These are phyloP conservation scores for Tuber microsphaerosporum DNA, from an alignment of 495 filamentous ascomycete genomes.

Conservation along the genomic window DNA sequence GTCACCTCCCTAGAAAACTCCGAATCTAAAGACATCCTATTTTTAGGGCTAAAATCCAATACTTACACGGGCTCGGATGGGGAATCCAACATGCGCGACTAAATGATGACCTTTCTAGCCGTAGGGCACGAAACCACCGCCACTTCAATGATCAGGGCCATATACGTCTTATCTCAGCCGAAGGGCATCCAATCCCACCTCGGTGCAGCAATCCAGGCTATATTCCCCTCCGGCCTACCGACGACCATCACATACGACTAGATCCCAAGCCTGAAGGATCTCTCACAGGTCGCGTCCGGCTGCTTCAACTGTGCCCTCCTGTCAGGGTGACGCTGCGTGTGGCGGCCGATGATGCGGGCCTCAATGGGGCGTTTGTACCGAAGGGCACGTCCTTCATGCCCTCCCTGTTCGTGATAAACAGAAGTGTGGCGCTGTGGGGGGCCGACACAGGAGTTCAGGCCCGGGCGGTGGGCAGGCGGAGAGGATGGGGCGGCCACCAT, in stretches of 20 bases:
- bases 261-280: conserved; percentile 53
- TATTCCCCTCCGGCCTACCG: conserved; percentile 49
- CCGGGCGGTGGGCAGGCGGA: too few species aligned
- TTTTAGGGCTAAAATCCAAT: conserved; percentile 67
- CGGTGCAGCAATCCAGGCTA: too few species aligned
- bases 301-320: conserved; percentile 48
- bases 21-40: conserved; percentile 62
- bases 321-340: conserved; percentile 56
- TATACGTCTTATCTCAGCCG: conserved; percentile 50
- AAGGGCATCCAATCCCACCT: conserved; percentile 48
- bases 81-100: conserved; percentile 75
- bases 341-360: conserved; percentile 56
- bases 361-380: conserved; percentile 49
- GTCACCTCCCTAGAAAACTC: conserved; percentile 7
- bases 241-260: conserved; percentile 45
- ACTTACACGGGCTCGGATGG: conserved; percentile 49
- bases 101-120: conserved; percentile 88
- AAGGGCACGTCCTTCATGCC: conserved; percentile 46
- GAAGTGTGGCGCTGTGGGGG: conserved; percentile 31
- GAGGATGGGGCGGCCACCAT: too few species aligned
- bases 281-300: conserved; percentile 49
- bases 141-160: conserved; percentile 53
- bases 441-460: too few species aligned
- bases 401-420: conserved; percentile 58
- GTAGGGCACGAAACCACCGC: conserved; percentile 72